These are phyloP conservation scores for Adansonia gregorii DNA, from an alignment of 441 rosid genomes.

Conservation along the genomic window DNA sequence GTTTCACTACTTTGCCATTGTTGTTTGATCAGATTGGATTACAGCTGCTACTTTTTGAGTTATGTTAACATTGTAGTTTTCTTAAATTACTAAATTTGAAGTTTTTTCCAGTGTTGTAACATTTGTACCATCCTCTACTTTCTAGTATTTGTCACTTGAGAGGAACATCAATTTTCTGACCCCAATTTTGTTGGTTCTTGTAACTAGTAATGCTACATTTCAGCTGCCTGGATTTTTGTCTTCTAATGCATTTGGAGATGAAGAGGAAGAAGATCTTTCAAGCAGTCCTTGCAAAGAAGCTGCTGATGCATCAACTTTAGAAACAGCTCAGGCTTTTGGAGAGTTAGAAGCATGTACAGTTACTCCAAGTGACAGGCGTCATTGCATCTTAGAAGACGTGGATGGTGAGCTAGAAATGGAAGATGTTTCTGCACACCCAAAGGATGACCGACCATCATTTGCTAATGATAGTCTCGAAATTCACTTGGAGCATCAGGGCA, in stretches of 20 bases:
- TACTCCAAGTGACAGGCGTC: slow-evolving; percentile 68
- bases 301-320: slow-evolving; percentile 44
- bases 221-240: slow-evolving; percentile 85
- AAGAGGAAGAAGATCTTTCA: slow-evolving; percentile 54
- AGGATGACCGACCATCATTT: slow-evolving; percentile 52
- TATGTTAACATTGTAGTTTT: background rate
- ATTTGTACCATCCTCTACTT: slow-evolving; percentile 6
- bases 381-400: slow-evolving; percentile 80
- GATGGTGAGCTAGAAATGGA: slow-evolving; percentile 97
- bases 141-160: slow-evolving; percentile 14
- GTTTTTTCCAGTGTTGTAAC: background rate
- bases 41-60: background rate
- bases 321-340: slow-evolving; percentile 42
- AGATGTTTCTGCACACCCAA: slow-evolving; percentile 77
- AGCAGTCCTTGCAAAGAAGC: slow-evolving; percentile 44
- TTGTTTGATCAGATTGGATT: slow-evolving; percentile 7
- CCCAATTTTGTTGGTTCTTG: slow-evolving; percentile 30
- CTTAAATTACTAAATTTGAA: background rate
- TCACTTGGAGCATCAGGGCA: slow-evolving; percentile 39
- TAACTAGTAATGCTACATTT: slow-evolving; percentile 84
- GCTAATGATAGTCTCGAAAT: slow-evolving; percentile 39
- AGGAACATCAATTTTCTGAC: slow-evolving; percentile 29
- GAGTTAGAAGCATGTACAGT: slow-evolving; percentile 46
- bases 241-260: slow-evolving; percentile 74
- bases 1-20: background rate